Evolutionary conservation across 73 alveolate species (phyloP), one percentile per base, ranked within the genome.

Genomic region (Paraurostyla sp.): DNA sequence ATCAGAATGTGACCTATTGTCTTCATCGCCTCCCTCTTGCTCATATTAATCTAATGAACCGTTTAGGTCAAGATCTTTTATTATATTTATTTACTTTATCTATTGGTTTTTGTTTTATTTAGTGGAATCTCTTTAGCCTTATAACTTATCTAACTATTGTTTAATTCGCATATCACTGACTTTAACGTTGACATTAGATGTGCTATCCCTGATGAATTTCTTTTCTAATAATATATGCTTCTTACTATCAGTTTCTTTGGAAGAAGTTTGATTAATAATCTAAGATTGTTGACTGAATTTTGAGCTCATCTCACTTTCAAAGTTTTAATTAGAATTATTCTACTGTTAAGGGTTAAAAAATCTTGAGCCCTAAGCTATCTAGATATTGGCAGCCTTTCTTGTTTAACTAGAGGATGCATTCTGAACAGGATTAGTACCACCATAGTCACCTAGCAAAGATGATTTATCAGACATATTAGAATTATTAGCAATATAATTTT

Each of bases 381-480:
- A 27, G 7, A 7, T 60, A 60, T 32, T 36, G 13, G 62, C 48
- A 16, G 86, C 86, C 42, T 73, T 73, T n/a, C 86, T 42, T 2
- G 71, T 73, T 23, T 73, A 48, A 16, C 54, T 48, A 73, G 9
- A 20, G 0, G 86, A 73, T 6, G 86, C 20, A 45, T 45, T 43
- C 42, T 73, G 27, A 11, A 73, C 52, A 18, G 86, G 65, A 0
- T 73, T 45, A 2, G 86, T 73, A 7, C 86, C 86, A 45, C 86
- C 86, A 46, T 73, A 73, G 33, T 73, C 86, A 16, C 86, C 86
- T 9, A 73, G 6, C 4, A 73, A 2, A 0, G 86, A 73, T 2
- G 86, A 40, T 25, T 73, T 73, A 48, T 73, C 86, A 20, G 86
- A 73, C 4, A 73, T 35, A 49, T 73, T 73, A 48, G 86, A 73